Evolutionary conservation across 495 filamentous ascomycete genomes (phyloP).

Genomic region (Podospora bellae-mahoneyi): DNA sequence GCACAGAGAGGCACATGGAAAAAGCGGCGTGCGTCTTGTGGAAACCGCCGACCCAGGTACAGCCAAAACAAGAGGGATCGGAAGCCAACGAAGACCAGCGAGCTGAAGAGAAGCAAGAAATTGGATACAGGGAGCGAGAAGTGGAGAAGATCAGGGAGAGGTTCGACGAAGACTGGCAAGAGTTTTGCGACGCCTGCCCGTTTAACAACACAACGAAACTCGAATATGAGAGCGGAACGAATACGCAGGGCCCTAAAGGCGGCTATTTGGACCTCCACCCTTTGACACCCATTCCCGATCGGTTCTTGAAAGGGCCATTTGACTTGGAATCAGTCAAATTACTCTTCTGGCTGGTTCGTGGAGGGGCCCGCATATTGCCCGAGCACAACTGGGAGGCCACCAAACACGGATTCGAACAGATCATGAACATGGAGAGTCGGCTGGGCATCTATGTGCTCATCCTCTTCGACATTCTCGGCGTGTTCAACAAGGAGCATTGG

Average conservation of each 20-base stretch:
- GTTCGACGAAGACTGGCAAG: conserved; percentile 23
- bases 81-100: background rate
- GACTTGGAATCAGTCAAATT: conserved; percentile 29
- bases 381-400: conserved; percentile 37
- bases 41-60: no score
- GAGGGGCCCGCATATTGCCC: conserved; percentile 22
- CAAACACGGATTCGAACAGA: background rate
- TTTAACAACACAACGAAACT: background rate
- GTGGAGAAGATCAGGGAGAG: background rate
- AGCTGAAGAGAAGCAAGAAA: background rate
- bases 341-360: conserved; percentile 39
- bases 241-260: background rate
- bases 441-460: background rate
- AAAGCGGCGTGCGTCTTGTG: conserved; percentile 1
- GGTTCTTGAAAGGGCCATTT: conserved; percentile 30
- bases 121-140: background rate
- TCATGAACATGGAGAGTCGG: background rate
- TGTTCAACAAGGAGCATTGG: background rate
- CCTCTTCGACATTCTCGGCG: background rate
- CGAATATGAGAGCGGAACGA: no score
- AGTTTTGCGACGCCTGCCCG: conserved; percentile 1
- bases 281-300: conserved; percentile 32
- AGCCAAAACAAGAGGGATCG: background rate
- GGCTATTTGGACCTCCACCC: conserved; percentile 31
- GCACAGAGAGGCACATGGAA: conserved; percentile 4